Percentiles rank a stretch among this genome's conserved stretches.
These are phyloP conservation scores for Yarrowia bubula DNA, from an alignment of 805 yeast genomes.

Conservation along the genomic window DNA sequence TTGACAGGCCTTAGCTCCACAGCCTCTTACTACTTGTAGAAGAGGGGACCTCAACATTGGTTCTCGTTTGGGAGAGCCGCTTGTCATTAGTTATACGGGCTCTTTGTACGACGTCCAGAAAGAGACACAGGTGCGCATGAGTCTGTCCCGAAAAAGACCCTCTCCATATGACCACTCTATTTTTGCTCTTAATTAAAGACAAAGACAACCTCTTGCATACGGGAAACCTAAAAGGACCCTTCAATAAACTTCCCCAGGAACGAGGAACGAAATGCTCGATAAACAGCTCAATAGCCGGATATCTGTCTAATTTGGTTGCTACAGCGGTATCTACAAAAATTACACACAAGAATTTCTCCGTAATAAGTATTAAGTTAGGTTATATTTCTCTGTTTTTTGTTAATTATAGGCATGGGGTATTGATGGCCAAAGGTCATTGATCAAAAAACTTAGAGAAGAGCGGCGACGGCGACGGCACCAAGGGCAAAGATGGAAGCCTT, in stretches of 20 bases:
- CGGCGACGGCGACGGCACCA: constrained; percentile 26
- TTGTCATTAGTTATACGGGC: not conserved
- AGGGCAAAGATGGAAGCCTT: constrained; percentile 24
- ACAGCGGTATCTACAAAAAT: not conserved
- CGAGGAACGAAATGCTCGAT: not conserved
- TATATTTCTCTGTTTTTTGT: not conserved
- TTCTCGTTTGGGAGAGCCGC: not conserved
- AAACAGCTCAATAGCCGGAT: not conserved
- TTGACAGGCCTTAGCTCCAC: too few species aligned
- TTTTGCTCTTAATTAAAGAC: constrained; percentile 16
- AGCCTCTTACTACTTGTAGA: too few species aligned
- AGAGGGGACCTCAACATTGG: not conserved
- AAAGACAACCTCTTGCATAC: constrained; percentile 9
- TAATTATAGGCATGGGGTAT: constrained; percentile 17
- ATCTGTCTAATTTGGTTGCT: not conserved
- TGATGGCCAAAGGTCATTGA: not conserved
- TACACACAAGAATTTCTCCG: not conserved
- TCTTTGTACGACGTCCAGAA: not conserved
- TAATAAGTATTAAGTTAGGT: constrained; percentile 16
- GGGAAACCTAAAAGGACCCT: not conserved
- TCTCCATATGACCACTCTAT: not conserved
- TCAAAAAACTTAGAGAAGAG: constrained; percentile 26
- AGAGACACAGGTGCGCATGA: not conserved
- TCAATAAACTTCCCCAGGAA: not conserved
- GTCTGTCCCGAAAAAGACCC: not conserved